These are phyloP conservation scores for Rhizophora mangle DNA, from an alignment of 345 rosid genomes.

Conservation along the genomic window DNA sequence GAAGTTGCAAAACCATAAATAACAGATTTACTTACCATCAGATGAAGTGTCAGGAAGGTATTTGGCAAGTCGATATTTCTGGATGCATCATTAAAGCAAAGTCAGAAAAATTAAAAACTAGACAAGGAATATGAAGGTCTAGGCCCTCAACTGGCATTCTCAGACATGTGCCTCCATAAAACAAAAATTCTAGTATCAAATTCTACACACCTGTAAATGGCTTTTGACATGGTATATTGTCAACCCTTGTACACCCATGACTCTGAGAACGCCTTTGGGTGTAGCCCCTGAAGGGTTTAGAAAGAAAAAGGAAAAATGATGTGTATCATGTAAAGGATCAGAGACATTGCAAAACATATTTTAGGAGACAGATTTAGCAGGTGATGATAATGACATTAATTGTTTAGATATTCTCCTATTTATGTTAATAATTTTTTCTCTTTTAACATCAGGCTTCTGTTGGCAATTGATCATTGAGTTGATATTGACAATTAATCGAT, in stretches of 20 bases:
- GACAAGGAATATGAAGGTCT: background rate
- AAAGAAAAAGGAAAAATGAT: conserved; percentile 4
- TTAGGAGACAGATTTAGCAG: too few species aligned
- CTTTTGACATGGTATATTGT: conserved; percentile 99
- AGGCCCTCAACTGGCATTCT: background rate
- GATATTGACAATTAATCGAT: too few species aligned
- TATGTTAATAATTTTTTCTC: too few species aligned
- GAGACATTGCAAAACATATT: too few species aligned
- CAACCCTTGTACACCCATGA: conserved; percentile 95
- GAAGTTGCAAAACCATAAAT: conserved; percentile 7
- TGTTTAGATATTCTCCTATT: too few species aligned
- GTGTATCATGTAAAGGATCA: too few species aligned
- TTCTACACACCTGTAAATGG: conserved; percentile 73
- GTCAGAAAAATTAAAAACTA: conserved; percentile 10
- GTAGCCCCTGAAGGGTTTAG: conserved; percentile 70
- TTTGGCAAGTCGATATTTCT: conserved; percentile 95
- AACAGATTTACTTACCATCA: conserved; percentile 58
- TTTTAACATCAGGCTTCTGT: too few species aligned
- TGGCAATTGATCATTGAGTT: too few species aligned
- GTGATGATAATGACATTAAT: too few species aligned
- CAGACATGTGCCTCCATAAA: background rate
- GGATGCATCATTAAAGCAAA: conserved; percentile 32
- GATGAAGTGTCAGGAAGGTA: conserved; percentile 94
- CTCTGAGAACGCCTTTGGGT: conserved; percentile 97
- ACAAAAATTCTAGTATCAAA: background rate